Evolutionary conservation across 331 rosid genomes (phyloP), one percentile per base, ranked within the genome.

Genomic region (Quercus lobata): DNA sequence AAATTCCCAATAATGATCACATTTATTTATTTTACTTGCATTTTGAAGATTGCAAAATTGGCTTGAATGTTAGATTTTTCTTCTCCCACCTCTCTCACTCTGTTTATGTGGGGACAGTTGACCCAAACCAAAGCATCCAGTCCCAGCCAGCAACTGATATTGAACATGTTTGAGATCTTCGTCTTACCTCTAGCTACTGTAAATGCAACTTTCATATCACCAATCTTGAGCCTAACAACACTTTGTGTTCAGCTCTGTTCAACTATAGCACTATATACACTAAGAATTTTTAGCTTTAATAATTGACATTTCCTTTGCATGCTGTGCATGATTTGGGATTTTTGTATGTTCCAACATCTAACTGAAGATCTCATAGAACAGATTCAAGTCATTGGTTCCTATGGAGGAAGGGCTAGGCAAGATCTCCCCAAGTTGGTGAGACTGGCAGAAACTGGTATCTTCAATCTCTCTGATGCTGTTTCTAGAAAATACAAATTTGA

Each of bases 321-420:
- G 44, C 44, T 17, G 71, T 7, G 24, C 6, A 65, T 65, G 72
- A 35, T 68, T 34, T 35, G 11, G 27, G 37, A 8, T 68, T 68
- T 49, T 35, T n/a, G n/a, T 68, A 30, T 60, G 17, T 4, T 35
- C 53, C 72, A 9, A 68, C 52, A 9, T 12, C 18, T 35, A 30
- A 34, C 53, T 53, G 41, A 58, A 55, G 55, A 71, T 73, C 46
- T 21, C 76, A 71, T 70, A 49, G 79, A 83, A 73, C 89, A 94
- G 98, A 86, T 94, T 81, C 82, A 94, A 91, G 83, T 94, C 46
- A 88, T 94, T 78, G 98, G 97, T 6, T 92, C 97, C 1, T 93
- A 92, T 71, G 99, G 97, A 89, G 99, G 90, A 46, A 91, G 99
- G 80, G 99, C 97, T 5, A 93, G 99, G 89, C 94, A 95, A 85